phyloP scores from a whole-genome alignment of 441 rosid genomes.

The Kokia cookei region DNA sequence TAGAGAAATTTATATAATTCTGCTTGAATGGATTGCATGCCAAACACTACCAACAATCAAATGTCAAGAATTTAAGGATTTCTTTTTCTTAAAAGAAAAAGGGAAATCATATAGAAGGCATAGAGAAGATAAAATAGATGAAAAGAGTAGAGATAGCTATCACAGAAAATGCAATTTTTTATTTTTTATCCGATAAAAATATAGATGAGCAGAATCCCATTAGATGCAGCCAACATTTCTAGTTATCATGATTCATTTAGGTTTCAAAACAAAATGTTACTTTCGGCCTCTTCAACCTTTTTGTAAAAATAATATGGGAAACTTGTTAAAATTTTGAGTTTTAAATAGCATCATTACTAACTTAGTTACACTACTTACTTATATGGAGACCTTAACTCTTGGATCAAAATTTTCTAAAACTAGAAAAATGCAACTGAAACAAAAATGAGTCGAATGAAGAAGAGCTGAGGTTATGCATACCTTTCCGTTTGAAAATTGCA shows the following conservation, averaged over 20 bases:
- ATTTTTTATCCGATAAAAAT: not conserved
- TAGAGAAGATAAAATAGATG: not conserved
- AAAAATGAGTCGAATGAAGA: not conserved
- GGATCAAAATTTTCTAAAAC: not conserved
- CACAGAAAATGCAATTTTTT: not conserved
- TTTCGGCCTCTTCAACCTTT: not conserved
- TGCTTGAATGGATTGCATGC: not conserved
- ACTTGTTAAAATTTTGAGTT: too few species aligned
- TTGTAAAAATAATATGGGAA: not conserved
- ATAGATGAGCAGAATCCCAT: not conserved
- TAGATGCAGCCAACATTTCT: not conserved
- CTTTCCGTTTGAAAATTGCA: slow-evolving; percentile 77
- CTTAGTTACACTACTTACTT: too few species aligned
- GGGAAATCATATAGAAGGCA: not conserved
- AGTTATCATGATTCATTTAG: too few species aligned
- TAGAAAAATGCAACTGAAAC: not conserved
- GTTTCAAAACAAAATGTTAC: too few species aligned
- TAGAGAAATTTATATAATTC: not conserved
- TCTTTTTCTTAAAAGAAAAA: too few species aligned
- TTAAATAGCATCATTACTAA: too few species aligned
- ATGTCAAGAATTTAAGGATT: too few species aligned
- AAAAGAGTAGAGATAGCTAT: not conserved
- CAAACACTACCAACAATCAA: not conserved
- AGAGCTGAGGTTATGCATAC: slow-evolving; percentile 11
- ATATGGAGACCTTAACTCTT: too few species aligned